Conservation (phyloP, 768 basidiomycete genomes). For the Suillus sp. region DNA sequence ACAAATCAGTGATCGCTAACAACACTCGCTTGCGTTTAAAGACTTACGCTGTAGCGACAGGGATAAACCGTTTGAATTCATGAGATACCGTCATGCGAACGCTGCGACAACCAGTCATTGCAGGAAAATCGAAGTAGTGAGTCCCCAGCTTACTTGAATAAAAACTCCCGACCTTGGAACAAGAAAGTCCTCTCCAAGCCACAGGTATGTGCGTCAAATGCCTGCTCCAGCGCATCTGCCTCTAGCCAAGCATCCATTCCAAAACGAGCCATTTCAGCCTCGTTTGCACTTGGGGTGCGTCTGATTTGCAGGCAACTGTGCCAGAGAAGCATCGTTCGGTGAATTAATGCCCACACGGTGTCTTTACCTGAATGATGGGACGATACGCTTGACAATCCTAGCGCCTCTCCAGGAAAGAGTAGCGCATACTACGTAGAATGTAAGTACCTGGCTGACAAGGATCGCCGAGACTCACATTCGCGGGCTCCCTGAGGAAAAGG, state of each 20-base stretch:
- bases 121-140: slow-evolving; percentile 4
- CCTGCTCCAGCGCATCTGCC: slow-evolving; percentile 64
- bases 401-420: slow-evolving; percentile 75
- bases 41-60: slow-evolving; percentile 57
- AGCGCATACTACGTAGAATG: slow-evolving; percentile 54
- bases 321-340: slow-evolving; percentile 72
- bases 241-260: slow-evolving; percentile 71
- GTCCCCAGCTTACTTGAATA: slow-evolving; percentile 44
- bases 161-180: slow-evolving; percentile 69
- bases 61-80: slow-evolving; percentile 67
- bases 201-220: slow-evolving; percentile 66
- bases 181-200: slow-evolving; percentile 66
- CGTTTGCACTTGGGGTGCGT: slow-evolving; percentile 39
- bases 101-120: slow-evolving; percentile 36
- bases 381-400: slow-evolving; percentile 36
- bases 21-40: slow-evolving; percentile 2
- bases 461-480: slow-evolving; percentile 53
- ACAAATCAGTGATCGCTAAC: slow-evolving; percentile 7
- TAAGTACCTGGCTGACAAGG: neutral
- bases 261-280: slow-evolving; percentile 60
- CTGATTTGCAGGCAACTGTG: slow-evolving; percentile 69
- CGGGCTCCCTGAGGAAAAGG: slow-evolving; percentile 61
- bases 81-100: slow-evolving; percentile 70
- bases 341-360: slow-evolving; percentile 75
- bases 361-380: slow-evolving; percentile 50